These are phyloP conservation scores for Ajuga reptans DNA, from an alignment of 305 asterid species.

Conservation along the genomic window DNA sequence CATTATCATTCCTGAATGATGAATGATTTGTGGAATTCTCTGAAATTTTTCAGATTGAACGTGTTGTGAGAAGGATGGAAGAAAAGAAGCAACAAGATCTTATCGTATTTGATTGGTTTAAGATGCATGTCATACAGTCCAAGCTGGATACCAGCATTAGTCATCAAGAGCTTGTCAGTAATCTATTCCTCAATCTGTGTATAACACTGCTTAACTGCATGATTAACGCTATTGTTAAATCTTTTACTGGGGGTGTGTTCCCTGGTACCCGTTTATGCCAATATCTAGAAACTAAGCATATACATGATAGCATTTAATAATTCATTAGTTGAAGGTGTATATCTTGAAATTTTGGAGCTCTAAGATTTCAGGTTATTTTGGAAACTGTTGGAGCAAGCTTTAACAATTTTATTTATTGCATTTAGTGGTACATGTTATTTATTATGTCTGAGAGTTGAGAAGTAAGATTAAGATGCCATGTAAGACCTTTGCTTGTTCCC, in stretches of 20 bases:
- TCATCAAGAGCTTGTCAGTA: slow-evolving; percentile 81
- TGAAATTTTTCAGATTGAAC: slow-evolving; percentile 49
- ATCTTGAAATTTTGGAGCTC: slow-evolving; percentile 10
- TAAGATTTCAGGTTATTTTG: background rate
- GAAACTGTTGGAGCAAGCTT: background rate
- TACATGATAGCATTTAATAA: background rate
- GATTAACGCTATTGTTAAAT: background rate
- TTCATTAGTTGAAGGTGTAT: background rate
- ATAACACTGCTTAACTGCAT: background rate
- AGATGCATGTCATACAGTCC: slow-evolving; percentile 55
- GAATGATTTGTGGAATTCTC: slow-evolving; percentile 6
- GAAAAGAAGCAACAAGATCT: slow-evolving; percentile 45
- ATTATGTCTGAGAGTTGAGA: background rate
- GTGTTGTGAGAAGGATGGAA: slow-evolving; percentile 52
- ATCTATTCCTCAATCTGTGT: slow-evolving; percentile 18
- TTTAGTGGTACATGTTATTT: background rate
- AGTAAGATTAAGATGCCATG: background rate
- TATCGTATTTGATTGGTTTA: slow-evolving; percentile 70
- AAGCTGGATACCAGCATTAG: slow-evolving; percentile 73
- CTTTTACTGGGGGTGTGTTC: background rate
- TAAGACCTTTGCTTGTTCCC: too few relatives aligned
- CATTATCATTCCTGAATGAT: slow-evolving; percentile 3
- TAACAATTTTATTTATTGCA: background rate
- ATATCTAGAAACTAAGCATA: background rate
- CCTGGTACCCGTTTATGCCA: too few relatives aligned